Base-by-base conservation (phyloP, 371 early-diverging fungal species). In the Sporodiniella umbellata region DNA sequence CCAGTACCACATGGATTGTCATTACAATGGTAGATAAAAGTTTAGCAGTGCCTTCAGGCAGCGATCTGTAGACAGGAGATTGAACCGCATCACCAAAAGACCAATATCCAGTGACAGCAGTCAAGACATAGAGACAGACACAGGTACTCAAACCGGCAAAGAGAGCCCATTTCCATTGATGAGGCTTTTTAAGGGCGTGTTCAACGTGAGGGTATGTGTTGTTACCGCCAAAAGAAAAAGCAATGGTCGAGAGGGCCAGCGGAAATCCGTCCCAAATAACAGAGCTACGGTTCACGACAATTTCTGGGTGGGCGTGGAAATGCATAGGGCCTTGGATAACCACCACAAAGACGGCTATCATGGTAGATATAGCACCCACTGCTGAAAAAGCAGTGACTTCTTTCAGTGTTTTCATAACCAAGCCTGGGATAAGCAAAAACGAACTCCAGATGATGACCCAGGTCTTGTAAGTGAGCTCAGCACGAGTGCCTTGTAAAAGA, bases 1-100 rank as follows among this genome's bases (percentile, higher is more conserved):
- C 93, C n/a, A 92, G 66, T 17, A 93, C 69, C 42, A 93, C 92
- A 60, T 93, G 94, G 26, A 87, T 80, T 0, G 92, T 89, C 66
- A 93, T 87, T 58, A 92, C 83, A 47, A 85, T 84, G 58, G 87
- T 84, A 21, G 92, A 80, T 30, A 83, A 58, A 5, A 73, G 78
- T 21, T 82, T 71, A 15, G 79, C 74, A 23, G 80, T 60, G 5
- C 86, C 89, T 4, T 65, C 54, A n/a, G 87, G 85, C 33, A 95
- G 69, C 52, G 80, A 85, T 51, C 77, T 59, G 57, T 90, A 83
- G 33, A 95, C 86, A 22, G 94, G 94, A 18, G 90, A 88, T 51
- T 63, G 43, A 25, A 87, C 86, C 4, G 17, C 18, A 40, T 73
- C 65, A 56, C 94, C 96, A 62, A 85, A 95, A 18, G 88, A 85